Base-by-base conservation (phyloP, 75 land plant genomes). In the Gnetum montanum region DNA sequence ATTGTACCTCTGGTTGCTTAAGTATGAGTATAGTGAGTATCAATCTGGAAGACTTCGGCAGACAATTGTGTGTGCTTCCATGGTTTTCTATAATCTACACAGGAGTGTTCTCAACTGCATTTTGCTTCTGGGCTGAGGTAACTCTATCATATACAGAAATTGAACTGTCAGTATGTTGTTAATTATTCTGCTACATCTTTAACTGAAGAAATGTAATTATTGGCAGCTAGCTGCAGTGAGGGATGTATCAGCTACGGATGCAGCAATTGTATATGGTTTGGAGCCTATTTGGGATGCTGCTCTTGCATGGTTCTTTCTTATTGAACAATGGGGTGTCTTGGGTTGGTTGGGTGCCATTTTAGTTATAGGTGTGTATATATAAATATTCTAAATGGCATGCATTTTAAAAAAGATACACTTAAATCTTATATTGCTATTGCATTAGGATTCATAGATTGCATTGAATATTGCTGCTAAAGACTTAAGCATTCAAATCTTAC, bases 221-320 rank as follows among this genome's bases (percentile, higher is more conserved):
- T 28, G 49, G 60, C 69, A 90, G 96, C 86, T 90, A 72, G 55
- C 63, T 58, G 86, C 96, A 31, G 77, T 90, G 92, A 68, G 72
- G 35, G 79, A 83, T 77, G 84, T 90, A 31, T 80, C 82, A 33
- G 88, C 96, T 15, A 83, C 96, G 18, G 96, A 90, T 65, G 66
- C 96, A 27, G 88, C 96, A 26, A 77, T 90, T 44, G 77, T 90
- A 20, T 83, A 80, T 64, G 83, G 79, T 13, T 49, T 87, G 64
- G 96, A 90, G 49, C 96, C 96, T 40, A 55, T 90, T n/a, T 90
- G 96, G 96, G 96, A 93, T 67, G 96, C 88, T 46, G 79, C 72
- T 46, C 87, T 90, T 73, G 93, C 96, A 37, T 90, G 96, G 96
- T 67, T 72, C 50, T 53, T 87, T n/a, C 79, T 90, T 41, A 88